Base-by-base conservation (phyloP, 805 yeast species). In the Saturnispora ahearnii region DNA sequence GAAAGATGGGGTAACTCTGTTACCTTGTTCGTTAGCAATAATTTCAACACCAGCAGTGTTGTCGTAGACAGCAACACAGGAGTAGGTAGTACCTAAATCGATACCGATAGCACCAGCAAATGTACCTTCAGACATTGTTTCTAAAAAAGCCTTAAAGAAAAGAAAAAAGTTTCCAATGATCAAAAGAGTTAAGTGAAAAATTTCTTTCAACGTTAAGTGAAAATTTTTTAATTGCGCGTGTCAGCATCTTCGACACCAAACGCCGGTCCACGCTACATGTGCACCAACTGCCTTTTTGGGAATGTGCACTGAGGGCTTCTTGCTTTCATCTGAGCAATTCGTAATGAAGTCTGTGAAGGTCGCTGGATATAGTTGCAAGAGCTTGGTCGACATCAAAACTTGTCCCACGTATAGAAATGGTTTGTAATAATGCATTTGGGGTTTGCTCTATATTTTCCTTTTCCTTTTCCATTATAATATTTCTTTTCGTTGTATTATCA, bases 71-170 rank as follows among this genome's bases (percentile, higher is more conserved):
- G 87, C 87, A 64, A 82, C 87, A 81, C 87, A 82, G 54, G 87
- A 82, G 66, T 68, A 68, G 61, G 88, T 82, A 65, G 95, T 87
- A 81, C 95, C 95, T 74, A 87, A 79, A 80, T 90, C 98, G 83
- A 91, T 91, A 84, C 99, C 99, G 72, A 88, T 86, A 75, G 93
- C 93, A 85, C 97, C 97, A 82, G 90, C 93, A 84, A 86, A 89
- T 78, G 89, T 93, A 84, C 96, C 96, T 81, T 89, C 96, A 84
- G 90, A 87, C 90, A 84, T 84, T 73, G 73, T 76, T 60, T 32
- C 30, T 21, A 40, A 28, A 29, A 26, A 34, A 26, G 24, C 26
- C 32, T 36, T 26, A 31, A 36, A 31, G 36, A 41, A 46, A 41
- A 44, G 47, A 29, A 28, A 28, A 30, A 47, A 15, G 28, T 29